These are phyloP conservation scores for Fusarium transvaalense DNA, from an alignment of 2,329 filamentous ascomycete genomes.

Conservation along the genomic window DNA sequence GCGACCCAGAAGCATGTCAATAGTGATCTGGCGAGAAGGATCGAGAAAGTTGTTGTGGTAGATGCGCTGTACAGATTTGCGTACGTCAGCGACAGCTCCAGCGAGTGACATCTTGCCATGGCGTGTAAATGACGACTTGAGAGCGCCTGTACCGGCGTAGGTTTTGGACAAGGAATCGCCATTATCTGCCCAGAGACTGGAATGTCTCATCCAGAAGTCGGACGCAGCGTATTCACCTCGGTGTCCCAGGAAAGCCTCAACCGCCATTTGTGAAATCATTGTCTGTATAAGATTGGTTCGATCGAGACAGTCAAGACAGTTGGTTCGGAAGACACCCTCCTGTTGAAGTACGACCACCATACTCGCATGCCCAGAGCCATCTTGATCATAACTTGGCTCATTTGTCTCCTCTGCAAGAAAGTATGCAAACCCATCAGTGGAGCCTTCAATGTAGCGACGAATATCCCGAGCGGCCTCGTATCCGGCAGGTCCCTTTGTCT, in stretches of 20 bases:
- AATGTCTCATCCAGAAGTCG: slow-evolving; percentile 94
- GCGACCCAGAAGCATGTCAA: slow-evolving; percentile 90
- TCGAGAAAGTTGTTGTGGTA: slow-evolving; percentile 99
- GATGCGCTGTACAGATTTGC: slow-evolving; percentile 92
- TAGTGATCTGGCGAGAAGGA: slow-evolving; percentile 91
- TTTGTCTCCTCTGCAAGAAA: slow-evolving; percentile 82
- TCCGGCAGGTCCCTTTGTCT: slow-evolving; percentile 86
- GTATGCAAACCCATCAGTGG: slow-evolving; percentile 91
- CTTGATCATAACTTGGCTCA: slow-evolving; percentile 60
- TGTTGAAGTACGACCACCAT: slow-evolving; percentile 85
- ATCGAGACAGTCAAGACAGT: slow-evolving; percentile 95
- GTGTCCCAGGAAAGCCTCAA: slow-evolving; percentile 85
- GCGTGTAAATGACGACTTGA: slow-evolving; percentile 95
- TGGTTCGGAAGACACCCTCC: slow-evolving; percentile 94
- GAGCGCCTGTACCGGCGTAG: slow-evolving; percentile 93
- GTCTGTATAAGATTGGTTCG: slow-evolving; percentile 97
- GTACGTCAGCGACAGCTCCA: slow-evolving; percentile 91
- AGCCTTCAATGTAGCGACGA: slow-evolving; percentile 79
- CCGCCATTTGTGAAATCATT: slow-evolving; percentile 92
- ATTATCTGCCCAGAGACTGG: slow-evolving; percentile 96
- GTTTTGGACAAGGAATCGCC: slow-evolving; percentile 94
- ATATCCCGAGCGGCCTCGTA: slow-evolving; percentile 94
- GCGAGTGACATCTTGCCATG: slow-evolving; percentile 96
- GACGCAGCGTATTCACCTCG: slow-evolving; percentile 75
- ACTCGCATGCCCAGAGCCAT: slow-evolving; percentile 56